Base-by-base conservation (phyloP, 1,284 basidiomycete genomes). In the Grifola frondosa region DNA sequence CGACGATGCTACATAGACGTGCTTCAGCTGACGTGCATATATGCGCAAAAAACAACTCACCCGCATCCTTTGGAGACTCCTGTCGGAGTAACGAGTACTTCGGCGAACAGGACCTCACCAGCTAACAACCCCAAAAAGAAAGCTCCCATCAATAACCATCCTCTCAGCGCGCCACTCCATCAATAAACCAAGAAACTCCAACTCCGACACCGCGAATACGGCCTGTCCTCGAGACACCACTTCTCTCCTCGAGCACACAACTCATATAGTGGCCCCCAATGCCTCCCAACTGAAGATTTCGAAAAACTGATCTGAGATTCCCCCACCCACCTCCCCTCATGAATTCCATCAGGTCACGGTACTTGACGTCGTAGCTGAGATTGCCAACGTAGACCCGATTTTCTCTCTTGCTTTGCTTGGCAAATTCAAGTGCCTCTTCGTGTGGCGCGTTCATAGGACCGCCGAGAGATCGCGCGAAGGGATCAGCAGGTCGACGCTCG, bases 361-460 rank as follows among this genome's bases (percentile, higher is more conserved):
- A 97, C 73, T 89, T 95, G 81, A 94, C 91, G 68, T 95, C 91
- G 78, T 97, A 98, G 64, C 88, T 90, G 69, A 98, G 81, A 69
- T 98, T 98, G 63, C 95, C 96, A 66, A 98, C 92, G 64, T 99
- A 98, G 60, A 98, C 92, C 54, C 96, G 81, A 70, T 97, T 95
- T 76, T 98, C 94, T 75, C 92, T 84, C 77, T 95, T 91, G 83
- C 89, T 93, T 61, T 86, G 80, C 68, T 95, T 93, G 59, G 91
- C 85, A 57, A 93, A 91, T 62, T 91, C 91, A 58, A 81, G 83
- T 12, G 91, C 91, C 64, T 94, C 91, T 70, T 91, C 89, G 46
- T 87, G 81, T 16, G 88, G 81, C 21, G 91, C 91, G 57, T 95
- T 94, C 80, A 94, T 92, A 2, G 92, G 90, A 2, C 91, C 91